phyloP scores from a whole-genome alignment of 108 stramenopile species.

The Phaeodactylum tricornutum region DNA sequence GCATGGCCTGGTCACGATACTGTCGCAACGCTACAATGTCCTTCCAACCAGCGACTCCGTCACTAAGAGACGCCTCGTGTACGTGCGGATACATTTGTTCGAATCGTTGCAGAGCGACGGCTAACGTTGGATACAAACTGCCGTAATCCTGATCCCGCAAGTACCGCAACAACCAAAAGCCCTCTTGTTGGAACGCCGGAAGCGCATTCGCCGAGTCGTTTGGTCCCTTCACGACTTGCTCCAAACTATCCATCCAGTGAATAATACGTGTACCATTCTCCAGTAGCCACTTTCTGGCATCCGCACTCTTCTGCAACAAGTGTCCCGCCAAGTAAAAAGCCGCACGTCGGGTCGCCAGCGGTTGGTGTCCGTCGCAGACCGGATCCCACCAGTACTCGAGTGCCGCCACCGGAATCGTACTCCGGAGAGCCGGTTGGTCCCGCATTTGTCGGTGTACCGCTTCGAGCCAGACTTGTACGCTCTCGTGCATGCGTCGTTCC shows the following conservation, averaged over 20 bases:
- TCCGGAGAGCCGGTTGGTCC: neutral
- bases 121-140: conserved; percentile 18
- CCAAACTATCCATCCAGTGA: conserved; percentile 1
- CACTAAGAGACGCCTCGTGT: conserved; percentile 1
- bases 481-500: conserved; percentile 1
- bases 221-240: neutral
- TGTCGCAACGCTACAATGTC: conserved; percentile 15
- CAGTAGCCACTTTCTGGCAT: conserved; percentile 20
- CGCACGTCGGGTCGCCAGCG: conserved; percentile 17
- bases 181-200: conserved; percentile 22
- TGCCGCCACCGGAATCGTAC: conserved; percentile 19
- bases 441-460: conserved; percentile 18
- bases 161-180: conserved; percentile 3
- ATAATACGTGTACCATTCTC: neutral
- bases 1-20: conserved; percentile 27
- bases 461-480: conserved; percentile 18
- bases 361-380: conserved; percentile 8
- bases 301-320: conserved; percentile 22
- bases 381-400: conserved; percentile 26
- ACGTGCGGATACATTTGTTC: conserved; percentile 2
- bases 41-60: neutral
- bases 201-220: neutral
- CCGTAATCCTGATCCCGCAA: conserved; percentile 15
- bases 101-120: conserved; percentile 15
- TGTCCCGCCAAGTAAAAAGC: conserved; percentile 20